phyloP scores from a whole-genome alignment of 257 asterid genomes.

The Anisodus tanguticus region DNA sequence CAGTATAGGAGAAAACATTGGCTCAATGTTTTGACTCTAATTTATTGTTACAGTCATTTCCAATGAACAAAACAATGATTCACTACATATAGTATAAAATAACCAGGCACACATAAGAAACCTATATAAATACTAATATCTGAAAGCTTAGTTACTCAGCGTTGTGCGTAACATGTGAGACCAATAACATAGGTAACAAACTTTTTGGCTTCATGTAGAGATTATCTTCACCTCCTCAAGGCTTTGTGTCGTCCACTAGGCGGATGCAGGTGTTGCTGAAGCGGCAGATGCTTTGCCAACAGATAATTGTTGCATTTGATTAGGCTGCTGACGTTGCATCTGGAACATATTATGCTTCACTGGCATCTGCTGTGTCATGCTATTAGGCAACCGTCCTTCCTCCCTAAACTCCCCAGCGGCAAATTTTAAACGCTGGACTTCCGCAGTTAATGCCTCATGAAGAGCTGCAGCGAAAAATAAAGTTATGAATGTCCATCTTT shows the following conservation, averaged over 20 bases:
- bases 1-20: not conserved
- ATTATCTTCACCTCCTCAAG: not conserved
- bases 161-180: slow-evolving; percentile 6
- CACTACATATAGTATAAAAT: not conserved
- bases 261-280: slow-evolving; percentile 54
- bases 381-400: slow-evolving; percentile 50
- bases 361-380: slow-evolving; percentile 44
- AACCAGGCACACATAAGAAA: not conserved
- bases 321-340: slow-evolving; percentile 53
- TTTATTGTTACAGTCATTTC: slow-evolving; percentile 20
- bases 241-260: slow-evolving; percentile 35
- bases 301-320: slow-evolving; percentile 49
- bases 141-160: slow-evolving; percentile 15
- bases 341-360: slow-evolving; percentile 59
- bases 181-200: not conserved
- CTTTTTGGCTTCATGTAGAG: not conserved
- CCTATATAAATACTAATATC: not conserved
- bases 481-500: not conserved
- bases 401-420: slow-evolving; percentile 56
- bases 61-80: slow-evolving; percentile 28
- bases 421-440: slow-evolving; percentile 74
- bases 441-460: slow-evolving; percentile 72
- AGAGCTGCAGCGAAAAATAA: slow-evolving; percentile 53
- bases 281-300: slow-evolving; percentile 42
- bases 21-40: not conserved